Evolutionary conservation across 176 grass and related monocot species (phyloP).

Genomic region (Otatea glauca): DNA sequence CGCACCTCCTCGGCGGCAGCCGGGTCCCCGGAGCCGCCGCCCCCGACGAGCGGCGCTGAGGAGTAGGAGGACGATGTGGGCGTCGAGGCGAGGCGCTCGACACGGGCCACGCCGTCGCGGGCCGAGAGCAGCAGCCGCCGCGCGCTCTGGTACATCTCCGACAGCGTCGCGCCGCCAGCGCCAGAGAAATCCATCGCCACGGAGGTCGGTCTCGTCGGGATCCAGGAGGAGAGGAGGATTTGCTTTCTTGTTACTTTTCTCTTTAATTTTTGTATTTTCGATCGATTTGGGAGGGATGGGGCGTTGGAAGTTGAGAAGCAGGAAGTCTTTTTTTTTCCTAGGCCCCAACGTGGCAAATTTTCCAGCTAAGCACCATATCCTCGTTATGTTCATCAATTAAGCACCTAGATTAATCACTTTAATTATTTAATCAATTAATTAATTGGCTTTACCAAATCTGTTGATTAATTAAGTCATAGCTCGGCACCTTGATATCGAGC

Average conservation of each 20-base stretch:
- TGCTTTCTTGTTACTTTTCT: neutral
- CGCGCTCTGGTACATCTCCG: constrained; percentile 93
- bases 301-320: neutral
- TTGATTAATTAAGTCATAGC: too few relatives aligned
- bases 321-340: too few relatives aligned
- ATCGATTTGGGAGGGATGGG: neutral
- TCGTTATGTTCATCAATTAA: too few relatives aligned
- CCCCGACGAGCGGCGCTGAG: constrained; percentile 46
- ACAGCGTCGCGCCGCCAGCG: constrained; percentile 69
- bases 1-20: constrained; percentile 50
- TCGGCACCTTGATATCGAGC: too few relatives aligned
- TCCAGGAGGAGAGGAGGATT: neutral
- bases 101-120: constrained; percentile 64
- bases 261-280: neutral
- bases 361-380: too few relatives aligned
- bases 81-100: constrained; percentile 73
- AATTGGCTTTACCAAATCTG: too few relatives aligned
- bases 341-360: too few relatives aligned
- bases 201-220: constrained; percentile 17
- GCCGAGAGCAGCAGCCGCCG: constrained; percentile 71
- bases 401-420: too few relatives aligned
- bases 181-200: constrained; percentile 59
- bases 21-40: constrained; percentile 47
- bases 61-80: constrained; percentile 68
- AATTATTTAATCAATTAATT: too few relatives aligned